Percentiles rank a stretch among this genome's conserved stretches.
phyloP scores from a whole-genome alignment of 2,329 filamentous ascomycete species.

The Phoma sp. region DNA sequence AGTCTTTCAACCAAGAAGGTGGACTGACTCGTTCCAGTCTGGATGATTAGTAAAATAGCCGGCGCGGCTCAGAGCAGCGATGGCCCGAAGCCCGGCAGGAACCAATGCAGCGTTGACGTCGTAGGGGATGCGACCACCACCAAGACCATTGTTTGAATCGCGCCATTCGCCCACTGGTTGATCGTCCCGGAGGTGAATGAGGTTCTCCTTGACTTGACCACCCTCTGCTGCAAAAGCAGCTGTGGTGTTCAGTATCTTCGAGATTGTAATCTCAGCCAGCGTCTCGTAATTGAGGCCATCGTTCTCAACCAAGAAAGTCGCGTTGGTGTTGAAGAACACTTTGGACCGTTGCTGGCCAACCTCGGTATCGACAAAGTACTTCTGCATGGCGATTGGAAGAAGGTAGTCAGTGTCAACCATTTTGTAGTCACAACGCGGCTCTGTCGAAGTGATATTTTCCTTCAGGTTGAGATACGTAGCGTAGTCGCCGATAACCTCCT shows the following conservation, averaged over 20 bases:
- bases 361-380: slow-evolving; percentile 62
- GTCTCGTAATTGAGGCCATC: slow-evolving; percentile 60
- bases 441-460: slow-evolving; percentile 59
- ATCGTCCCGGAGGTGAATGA: slow-evolving; percentile 63
- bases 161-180: slow-evolving; percentile 68
- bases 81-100: slow-evolving; percentile 66
- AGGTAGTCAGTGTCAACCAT: slow-evolving; percentile 70
- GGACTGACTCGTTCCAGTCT: slow-evolving; percentile 50
- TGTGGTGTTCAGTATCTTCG: slow-evolving; percentile 65
- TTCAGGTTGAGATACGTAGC: slow-evolving; percentile 65
- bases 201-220: slow-evolving; percentile 59
- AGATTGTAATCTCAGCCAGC: slow-evolving; percentile 59
- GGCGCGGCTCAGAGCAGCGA: slow-evolving; percentile 58
- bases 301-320: slow-evolving; percentile 60
- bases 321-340: slow-evolving; percentile 51
- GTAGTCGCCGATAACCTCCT: slow-evolving; percentile 71
- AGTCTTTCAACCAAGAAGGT: too few species aligned
- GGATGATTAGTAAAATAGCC: slow-evolving; percentile 60
- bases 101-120: slow-evolving; percentile 69
- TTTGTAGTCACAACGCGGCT: slow-evolving; percentile 63
- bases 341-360: slow-evolving; percentile 49
- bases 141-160: slow-evolving; percentile 66
- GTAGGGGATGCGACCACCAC: slow-evolving; percentile 68
- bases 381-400: slow-evolving; percentile 63
- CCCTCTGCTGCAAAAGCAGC: slow-evolving; percentile 58